A percentile compares a stretch with the other conserved stretches of the same genome.
These are phyloP conservation scores for Candida sakaeoensis DNA, from an alignment of 805 yeast species.

Conservation along the genomic window DNA sequence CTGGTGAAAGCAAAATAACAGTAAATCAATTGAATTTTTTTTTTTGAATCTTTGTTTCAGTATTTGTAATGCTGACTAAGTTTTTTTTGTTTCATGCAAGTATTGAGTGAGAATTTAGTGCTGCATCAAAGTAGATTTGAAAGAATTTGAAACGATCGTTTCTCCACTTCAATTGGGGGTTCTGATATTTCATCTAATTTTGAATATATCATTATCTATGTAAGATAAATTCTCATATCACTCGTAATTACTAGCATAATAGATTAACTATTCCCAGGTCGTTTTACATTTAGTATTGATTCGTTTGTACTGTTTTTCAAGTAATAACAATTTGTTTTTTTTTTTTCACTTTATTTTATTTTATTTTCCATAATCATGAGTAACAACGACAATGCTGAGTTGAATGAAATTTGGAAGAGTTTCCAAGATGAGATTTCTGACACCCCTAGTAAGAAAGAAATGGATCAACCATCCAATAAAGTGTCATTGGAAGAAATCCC, in stretches of 20 bases:
- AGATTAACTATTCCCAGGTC: no score
- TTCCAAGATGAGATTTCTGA: slow-evolving; percentile 30
- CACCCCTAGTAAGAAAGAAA: slow-evolving; percentile 19
- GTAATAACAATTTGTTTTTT: slow-evolving; percentile 1
- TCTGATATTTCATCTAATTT: no score
- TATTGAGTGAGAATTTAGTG: no score
- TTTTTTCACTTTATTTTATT: slow-evolving; percentile 4
- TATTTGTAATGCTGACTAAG: slow-evolving; percentile 7
- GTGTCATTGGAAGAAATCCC: slow-evolving; percentile 24
- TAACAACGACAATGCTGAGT: slow-evolving; percentile 23
- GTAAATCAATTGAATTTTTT: no score
- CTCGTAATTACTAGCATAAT: no score
- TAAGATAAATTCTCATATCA: no score
- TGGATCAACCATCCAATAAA: slow-evolving; percentile 22
- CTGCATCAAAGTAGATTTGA: no score
- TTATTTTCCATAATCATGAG: slow-evolving; percentile 8
- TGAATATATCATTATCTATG: no score
- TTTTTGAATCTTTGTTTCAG: background rate
- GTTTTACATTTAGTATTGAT: no score
- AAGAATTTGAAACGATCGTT: no score
- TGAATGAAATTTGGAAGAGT: slow-evolving; percentile 26
- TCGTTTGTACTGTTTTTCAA: background rate
- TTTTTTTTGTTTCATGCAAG: no score
- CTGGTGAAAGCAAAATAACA: slow-evolving; percentile 33
- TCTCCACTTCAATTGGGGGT: no score